Evolutionary conservation across 2,329 filamentous ascomycete genomes (phyloP).

Genomic region (Simplicillium aogashimaense): DNA sequence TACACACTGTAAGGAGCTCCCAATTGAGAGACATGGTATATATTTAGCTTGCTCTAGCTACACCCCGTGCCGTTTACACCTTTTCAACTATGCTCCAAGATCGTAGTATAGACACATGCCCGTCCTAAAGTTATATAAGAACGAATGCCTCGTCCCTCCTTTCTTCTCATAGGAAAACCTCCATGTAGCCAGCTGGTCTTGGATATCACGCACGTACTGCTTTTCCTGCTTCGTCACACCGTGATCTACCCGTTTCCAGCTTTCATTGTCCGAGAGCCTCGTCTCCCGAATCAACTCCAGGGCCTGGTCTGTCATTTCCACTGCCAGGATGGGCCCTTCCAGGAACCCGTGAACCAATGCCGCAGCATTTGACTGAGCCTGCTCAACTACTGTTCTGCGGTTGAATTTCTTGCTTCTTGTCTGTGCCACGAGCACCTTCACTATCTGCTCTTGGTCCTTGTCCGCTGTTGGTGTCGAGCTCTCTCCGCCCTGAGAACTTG

Average conservation of each 20-base stretch:
- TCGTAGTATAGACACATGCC: conserved; percentile 82
- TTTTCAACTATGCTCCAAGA: conserved; percentile 24
- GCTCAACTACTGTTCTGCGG: conserved; percentile 75
- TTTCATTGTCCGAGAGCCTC: conserved; percentile 67
- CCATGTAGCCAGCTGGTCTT: conserved; percentile 62
- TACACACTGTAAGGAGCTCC: too few species aligned
- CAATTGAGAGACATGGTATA: too few species aligned
- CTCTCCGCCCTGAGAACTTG: conserved; percentile 1
- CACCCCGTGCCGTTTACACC: too few species aligned
- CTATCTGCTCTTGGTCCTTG: conserved; percentile 52
- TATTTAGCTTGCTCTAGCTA: too few species aligned
- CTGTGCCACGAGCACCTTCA: conserved; percentile 74
- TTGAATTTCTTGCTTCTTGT: conserved; percentile 89
- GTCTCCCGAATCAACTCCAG: conserved; percentile 69
- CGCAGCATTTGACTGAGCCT: conserved; percentile 50
- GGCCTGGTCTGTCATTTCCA: conserved; percentile 79
- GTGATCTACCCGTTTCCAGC: conserved; percentile 76
- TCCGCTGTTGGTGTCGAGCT: conserved; percentile 19
- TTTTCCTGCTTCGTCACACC: conserved; percentile 66
- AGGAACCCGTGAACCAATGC: conserved; percentile 61
- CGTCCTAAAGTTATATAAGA: conserved; percentile 87
- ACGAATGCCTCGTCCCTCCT: conserved; percentile 57
- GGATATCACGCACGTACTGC: conserved; percentile 74
- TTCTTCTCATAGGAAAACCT: conserved; percentile 44
- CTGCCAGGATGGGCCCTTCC: conserved; percentile 71